Conservation (phyloP, 352 stramenopile species). For the Thraustochytrium sp. region DNA sequence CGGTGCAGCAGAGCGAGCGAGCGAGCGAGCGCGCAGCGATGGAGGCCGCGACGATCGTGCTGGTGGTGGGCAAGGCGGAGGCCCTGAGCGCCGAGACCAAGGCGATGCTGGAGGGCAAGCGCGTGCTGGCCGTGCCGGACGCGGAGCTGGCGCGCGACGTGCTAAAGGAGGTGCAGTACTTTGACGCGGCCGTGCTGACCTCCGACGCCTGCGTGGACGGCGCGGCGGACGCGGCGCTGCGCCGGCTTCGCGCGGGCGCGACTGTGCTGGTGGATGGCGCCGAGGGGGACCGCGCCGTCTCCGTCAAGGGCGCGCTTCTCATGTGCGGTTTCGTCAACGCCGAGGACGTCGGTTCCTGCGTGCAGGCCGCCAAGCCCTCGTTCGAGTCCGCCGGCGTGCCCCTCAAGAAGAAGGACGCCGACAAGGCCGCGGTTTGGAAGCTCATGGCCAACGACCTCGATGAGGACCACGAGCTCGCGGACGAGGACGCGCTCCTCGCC, state of each 20-base stretch:
- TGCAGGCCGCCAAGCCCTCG: neutral
- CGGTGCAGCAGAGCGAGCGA: no score
- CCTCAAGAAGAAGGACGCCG: neutral
- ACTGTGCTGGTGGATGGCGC: neutral
- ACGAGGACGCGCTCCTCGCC: slow-evolving; percentile 71
- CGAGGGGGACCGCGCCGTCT: neutral
- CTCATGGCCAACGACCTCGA: slow-evolving; percentile 29
- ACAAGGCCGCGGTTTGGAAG: slow-evolving; percentile 26
- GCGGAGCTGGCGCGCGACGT: neutral
- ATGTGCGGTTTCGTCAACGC: slow-evolving; percentile 3
- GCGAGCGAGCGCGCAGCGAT: no score
- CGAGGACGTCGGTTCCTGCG: neutral
- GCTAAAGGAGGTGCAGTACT: slow-evolving; percentile 1
- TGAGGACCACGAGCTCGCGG: slow-evolving; percentile 54
- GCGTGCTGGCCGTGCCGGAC: neutral
- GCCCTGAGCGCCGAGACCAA: neutral
- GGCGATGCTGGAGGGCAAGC: neutral
- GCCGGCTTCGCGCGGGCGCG: neutral
- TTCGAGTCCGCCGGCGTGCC: neutral
- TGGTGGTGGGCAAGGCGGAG: neutral
- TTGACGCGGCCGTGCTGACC: slow-evolving; percentile 6
- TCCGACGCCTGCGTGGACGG: neutral
- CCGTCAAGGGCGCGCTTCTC: neutral
- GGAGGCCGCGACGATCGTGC: neutral
- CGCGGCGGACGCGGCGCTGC: neutral